Evolutionary conservation across 2,329 filamentous ascomycete genomes (phyloP).

Genomic region (Dactylellina parvicollis): DNA sequence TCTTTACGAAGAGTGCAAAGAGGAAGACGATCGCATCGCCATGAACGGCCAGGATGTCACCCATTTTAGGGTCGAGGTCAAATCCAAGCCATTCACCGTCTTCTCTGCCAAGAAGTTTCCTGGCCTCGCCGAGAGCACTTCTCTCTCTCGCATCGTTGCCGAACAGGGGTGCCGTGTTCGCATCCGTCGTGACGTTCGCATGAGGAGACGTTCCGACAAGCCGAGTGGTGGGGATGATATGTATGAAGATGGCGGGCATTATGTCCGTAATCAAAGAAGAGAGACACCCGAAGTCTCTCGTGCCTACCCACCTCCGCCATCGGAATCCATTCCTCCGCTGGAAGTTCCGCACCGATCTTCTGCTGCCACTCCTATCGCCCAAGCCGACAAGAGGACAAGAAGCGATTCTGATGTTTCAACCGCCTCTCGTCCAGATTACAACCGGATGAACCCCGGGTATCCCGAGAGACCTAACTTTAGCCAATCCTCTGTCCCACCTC

Average conservation of each 20-base stretch:
- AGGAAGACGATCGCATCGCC: conserved; percentile 63
- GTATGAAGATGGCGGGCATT: conserved; percentile 69
- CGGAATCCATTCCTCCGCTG: conserved; percentile 53
- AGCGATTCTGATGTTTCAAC: conserved; percentile 58
- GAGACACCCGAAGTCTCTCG: conserved; percentile 46
- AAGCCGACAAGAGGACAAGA: conserved; percentile 56
- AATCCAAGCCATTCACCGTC: conserved; percentile 85
- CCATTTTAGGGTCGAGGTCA: conserved; percentile 76
- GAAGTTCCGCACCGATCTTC: conserved; percentile 56
- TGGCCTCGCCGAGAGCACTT: conserved; percentile 87
- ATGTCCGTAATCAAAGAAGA: conserved; percentile 56
- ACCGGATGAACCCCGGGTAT: conserved; percentile 39
- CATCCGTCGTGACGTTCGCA: conserved; percentile 91
- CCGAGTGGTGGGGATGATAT: conserved; percentile 66
- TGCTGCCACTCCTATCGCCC: conserved; percentile 52
- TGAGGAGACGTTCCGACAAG: conserved; percentile 84
- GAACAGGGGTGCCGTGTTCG: conserved; percentile 97
- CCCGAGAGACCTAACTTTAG: conserved; percentile 40
- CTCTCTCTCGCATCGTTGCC: conserved; percentile 86
- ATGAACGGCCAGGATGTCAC: conserved; percentile 62
- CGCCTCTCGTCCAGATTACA: conserved; percentile 52
- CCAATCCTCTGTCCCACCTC: conserved; percentile 30
- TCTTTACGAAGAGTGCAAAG: conserved; percentile 84
- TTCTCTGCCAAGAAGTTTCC: conserved; percentile 99
- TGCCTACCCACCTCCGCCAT: conserved; percentile 37